phyloP scores from a whole-genome alignment of 768 basidiomycete genomes.

The Pleurotus giganteus region DNA sequence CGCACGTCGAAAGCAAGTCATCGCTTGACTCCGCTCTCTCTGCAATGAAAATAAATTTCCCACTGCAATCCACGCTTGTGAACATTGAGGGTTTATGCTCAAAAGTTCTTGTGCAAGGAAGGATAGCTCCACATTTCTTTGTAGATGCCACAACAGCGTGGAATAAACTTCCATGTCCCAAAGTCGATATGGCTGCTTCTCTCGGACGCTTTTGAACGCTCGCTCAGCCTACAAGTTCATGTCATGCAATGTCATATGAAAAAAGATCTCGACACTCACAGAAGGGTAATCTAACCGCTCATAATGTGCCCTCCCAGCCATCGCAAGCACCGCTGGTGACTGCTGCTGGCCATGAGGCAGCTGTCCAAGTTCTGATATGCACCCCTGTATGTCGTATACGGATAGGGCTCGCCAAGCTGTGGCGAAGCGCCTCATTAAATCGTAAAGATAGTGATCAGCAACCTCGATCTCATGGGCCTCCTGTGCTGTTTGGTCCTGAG shows the following conservation, averaged over 20 bases:
- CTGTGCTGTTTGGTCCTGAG: constrained; percentile 69
- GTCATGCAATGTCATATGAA: constrained; percentile 20
- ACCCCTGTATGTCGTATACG: constrained; percentile 71
- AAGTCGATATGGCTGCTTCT: constrained; percentile 86
- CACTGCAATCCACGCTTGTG: constrained; percentile 94
- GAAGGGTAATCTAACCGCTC: constrained; percentile 86
- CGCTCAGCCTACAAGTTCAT: constrained; percentile 71
- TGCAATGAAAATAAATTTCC: constrained; percentile 96
- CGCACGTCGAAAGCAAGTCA: constrained; percentile 93
- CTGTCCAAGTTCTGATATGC: constrained; percentile 72
- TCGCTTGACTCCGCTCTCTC: constrained; percentile 89
- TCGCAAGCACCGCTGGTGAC: constrained; percentile 74
- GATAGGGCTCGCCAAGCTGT: constrained; percentile 73
- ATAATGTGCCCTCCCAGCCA: constrained; percentile 86
- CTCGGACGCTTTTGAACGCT: constrained; percentile 78
- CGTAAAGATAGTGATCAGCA: constrained; percentile 83
- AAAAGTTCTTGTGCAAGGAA: constrained; percentile 92
- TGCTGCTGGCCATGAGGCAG: constrained; percentile 73
- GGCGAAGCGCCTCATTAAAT: constrained; percentile 79
- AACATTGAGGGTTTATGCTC: constrained; percentile 74
- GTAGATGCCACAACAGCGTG: constrained; percentile 93
- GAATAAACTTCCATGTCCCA: constrained; percentile 97
- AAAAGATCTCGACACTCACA: constrained; percentile 49
- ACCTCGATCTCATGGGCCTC: constrained; percentile 68
- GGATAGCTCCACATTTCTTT: constrained; percentile 79